These are phyloP conservation scores for Intubia oerlemansii DNA, from an alignment of 2,329 filamentous ascomycete species.

Conservation along the genomic window DNA sequence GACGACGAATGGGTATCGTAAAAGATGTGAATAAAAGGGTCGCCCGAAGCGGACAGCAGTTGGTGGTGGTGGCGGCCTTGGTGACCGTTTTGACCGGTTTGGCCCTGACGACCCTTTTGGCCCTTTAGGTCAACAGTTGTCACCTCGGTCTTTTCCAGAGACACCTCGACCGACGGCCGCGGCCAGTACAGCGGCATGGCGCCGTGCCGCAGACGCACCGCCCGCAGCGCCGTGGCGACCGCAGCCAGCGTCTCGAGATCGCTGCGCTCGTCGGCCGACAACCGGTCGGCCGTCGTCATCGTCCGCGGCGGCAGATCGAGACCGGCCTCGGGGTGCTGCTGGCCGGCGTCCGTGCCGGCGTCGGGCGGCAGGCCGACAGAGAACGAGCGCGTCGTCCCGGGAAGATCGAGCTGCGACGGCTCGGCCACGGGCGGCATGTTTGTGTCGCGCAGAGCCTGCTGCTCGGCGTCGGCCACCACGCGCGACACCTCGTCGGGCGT, in stretches of 20 bases:
- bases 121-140: neutral
- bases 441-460: neutral
- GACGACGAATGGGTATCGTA: conserved; percentile 9
- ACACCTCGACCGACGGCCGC: conserved; percentile 20
- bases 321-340: neutral
- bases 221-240: conserved; percentile 24
- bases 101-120: too few relatives aligned
- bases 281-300: conserved; percentile 21
- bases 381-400: conserved; percentile 8
- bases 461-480: conserved; percentile 13
- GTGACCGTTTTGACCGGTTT: too few relatives aligned
- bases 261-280: conserved; percentile 20
- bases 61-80: too few relatives aligned
- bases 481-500: conserved; percentile 27
- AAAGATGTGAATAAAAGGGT: conserved; percentile 27
- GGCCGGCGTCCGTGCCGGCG: conserved; percentile 4
- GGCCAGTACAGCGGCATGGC: conserved; percentile 26
- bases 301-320: neutral
- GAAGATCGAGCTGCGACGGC: conserved; percentile 2
- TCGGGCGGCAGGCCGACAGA: conserved; percentile 14
- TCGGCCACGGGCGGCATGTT: neutral
- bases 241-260: conserved; percentile 25
- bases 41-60: too few relatives aligned
- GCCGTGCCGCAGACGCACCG: conserved; percentile 21
- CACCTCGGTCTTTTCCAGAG: neutral